Evolutionary conservation across 2,329 filamentous ascomycete genomes (phyloP), one percentile per base, ranked within the genome.

Genomic region (Coniella lustricola): DNA sequence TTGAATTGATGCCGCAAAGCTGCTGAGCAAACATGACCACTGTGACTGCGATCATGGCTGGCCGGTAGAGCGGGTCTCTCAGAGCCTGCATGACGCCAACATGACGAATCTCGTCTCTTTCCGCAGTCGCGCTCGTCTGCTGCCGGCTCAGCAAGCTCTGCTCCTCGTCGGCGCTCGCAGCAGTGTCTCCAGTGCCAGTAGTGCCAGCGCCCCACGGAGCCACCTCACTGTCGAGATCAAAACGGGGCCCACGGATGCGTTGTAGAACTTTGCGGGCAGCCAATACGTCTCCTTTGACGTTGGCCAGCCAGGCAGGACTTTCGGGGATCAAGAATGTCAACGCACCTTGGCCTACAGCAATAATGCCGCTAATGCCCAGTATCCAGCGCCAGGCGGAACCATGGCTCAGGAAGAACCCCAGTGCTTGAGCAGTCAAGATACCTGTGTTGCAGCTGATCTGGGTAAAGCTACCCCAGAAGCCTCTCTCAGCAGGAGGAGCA

Each of bases 21-120:
- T 98, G 93, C 64, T 97, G 93, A 1, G 87, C 85, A 50, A 90
- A 76, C 90, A 97, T 96, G 57, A 95, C 84, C 1, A 88, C 90
- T 12, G 95, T 77, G 3, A 95, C 87, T 4, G 90, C 89, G 51
- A 93, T 75, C 46, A 94, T 83, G 45, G 85, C 85, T 0, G 81
- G 83, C 3, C 84, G 78, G 59, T 87, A 86, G 8, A 79, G 69
- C 0, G 82, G 75, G 57, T 91, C 79, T 20, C 70, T 74, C 34
- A 89, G 65, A 9, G 90, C 86, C 51, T 82, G 65, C 32, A 83
- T 59, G 57, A 87, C 82, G 1, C 82, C 77, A 2, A 85, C 64
- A 51, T 79, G 71, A 7, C 60, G 56, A 1, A 55, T 56, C 25
- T 51, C 42, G 2, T 46, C 46, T 31, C 45, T 54, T 44, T 50